Evolutionary conservation across 75 land plant species (phyloP).

Genomic region (Picea sitchensis): DNA sequence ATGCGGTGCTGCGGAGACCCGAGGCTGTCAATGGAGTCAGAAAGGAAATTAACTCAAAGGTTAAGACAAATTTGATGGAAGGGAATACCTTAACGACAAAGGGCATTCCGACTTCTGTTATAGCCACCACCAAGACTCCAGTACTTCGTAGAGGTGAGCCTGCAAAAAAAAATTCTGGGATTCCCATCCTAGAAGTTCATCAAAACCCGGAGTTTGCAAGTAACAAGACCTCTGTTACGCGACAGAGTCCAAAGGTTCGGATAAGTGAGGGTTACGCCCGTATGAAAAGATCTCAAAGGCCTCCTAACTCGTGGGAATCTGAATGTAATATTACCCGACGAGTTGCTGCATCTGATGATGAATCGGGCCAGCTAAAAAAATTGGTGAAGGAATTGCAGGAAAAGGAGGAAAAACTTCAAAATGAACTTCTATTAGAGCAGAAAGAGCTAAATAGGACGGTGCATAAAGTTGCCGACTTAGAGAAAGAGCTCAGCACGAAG

Average conservation of each 20-base stretch:
- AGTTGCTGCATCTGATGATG: conserved; percentile 12
- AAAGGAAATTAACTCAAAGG: background rate
- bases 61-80: background rate
- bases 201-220: background rate
- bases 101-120: background rate
- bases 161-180: background rate
- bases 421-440: conserved; percentile 40
- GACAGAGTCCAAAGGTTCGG: background rate
- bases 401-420: conserved; percentile 54
- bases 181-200: conserved; percentile 3
- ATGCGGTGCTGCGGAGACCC: background rate
- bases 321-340: background rate
- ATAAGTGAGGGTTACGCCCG: background rate
- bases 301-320: background rate
- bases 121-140: background rate
- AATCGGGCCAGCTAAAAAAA: conserved; percentile 45
- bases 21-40: background rate
- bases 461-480: conserved; percentile 33
- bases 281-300: background rate
- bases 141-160: background rate
- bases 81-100: background rate
- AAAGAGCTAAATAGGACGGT: conserved; percentile 26
- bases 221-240: background rate
- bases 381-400: conserved; percentile 56
- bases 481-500: conserved; percentile 45